These are phyloP conservation scores for Rosa rugosa DNA, from an alignment of 306 rosid genomes.

Conservation along the genomic window DNA sequence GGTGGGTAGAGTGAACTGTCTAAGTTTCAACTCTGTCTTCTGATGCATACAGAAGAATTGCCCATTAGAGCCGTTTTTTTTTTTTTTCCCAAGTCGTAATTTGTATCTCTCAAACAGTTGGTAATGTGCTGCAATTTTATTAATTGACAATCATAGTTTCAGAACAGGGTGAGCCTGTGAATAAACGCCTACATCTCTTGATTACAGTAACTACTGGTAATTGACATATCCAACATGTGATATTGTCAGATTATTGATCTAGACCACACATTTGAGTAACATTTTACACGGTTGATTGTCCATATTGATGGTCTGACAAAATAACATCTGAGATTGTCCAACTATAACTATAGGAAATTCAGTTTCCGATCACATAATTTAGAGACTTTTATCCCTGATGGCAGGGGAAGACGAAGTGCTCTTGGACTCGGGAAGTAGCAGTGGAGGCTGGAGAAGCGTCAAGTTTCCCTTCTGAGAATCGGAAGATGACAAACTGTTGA, in stretches of 20 bases:
- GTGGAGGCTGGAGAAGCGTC: constrained; percentile 31
- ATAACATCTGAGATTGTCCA: background rate
- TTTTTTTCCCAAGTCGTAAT: background rate
- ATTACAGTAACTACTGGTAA: background rate
- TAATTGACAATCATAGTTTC: background rate
- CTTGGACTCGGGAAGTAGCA: constrained; percentile 30
- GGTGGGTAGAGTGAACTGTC: constrained; percentile 1
- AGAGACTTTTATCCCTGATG: background rate
- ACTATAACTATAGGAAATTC: background rate
- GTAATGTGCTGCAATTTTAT: constrained; percentile 11
- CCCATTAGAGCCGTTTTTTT: background rate
- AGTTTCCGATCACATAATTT: background rate
- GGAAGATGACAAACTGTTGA: constrained; percentile 33
- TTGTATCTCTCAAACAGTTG: background rate
- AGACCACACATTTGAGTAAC: background rate
- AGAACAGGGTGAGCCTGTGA: background rate
- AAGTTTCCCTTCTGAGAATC: constrained; percentile 32
- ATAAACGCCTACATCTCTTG: background rate
- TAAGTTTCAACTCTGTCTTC: background rate
- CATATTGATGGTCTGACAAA: constrained; percentile 11
- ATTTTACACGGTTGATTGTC: constrained; percentile 13
- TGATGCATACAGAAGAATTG: background rate
- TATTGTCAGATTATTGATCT: background rate
- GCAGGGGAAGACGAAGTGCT: constrained; percentile 1
- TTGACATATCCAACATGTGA: background rate